These are phyloP conservation scores for Jacaranda copaia DNA, from an alignment of 257 asterid genomes.

Conservation along the genomic window DNA sequence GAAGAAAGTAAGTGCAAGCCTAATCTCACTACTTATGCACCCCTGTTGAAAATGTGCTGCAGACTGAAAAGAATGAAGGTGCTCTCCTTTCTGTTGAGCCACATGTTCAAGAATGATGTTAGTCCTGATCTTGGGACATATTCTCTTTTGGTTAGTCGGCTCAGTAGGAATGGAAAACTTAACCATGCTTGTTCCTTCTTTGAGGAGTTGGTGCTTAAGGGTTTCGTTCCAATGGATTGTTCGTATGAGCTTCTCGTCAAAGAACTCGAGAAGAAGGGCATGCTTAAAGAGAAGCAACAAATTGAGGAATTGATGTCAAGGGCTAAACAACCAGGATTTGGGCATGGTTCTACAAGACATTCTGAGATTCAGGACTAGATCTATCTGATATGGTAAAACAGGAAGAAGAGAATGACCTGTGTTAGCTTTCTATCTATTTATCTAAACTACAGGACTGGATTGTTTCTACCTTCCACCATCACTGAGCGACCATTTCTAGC, in stretches of 20 bases:
- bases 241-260: slow-evolving; percentile 53
- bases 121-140: slow-evolving; percentile 76
- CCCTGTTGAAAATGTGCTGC: slow-evolving; percentile 91
- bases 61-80: slow-evolving; percentile 78
- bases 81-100: slow-evolving; percentile 74
- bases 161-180: slow-evolving; percentile 56
- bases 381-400: background rate
- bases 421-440: too few species aligned
- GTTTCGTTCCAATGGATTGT: slow-evolving; percentile 66
- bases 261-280: slow-evolving; percentile 61
- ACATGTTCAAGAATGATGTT: slow-evolving; percentile 79
- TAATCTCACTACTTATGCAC: slow-evolving; percentile 66
- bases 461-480: too few species aligned
- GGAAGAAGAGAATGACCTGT: too few species aligned
- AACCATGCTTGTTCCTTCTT: slow-evolving; percentile 70
- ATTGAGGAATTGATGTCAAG: slow-evolving; percentile 61
- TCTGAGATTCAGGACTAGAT: background rate
- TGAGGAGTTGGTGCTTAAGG: slow-evolving; percentile 70
- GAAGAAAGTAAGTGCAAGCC: slow-evolving; percentile 72
- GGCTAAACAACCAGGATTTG: slow-evolving; percentile 41
- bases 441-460: too few species aligned
- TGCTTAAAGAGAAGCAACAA: slow-evolving; percentile 51
- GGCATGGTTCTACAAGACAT: background rate
- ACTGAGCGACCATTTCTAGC: too few species aligned
- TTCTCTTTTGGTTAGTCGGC: slow-evolving; percentile 64